Conservation (phyloP, 139 green algal genomes). For the Gonium pectorale region DNA sequence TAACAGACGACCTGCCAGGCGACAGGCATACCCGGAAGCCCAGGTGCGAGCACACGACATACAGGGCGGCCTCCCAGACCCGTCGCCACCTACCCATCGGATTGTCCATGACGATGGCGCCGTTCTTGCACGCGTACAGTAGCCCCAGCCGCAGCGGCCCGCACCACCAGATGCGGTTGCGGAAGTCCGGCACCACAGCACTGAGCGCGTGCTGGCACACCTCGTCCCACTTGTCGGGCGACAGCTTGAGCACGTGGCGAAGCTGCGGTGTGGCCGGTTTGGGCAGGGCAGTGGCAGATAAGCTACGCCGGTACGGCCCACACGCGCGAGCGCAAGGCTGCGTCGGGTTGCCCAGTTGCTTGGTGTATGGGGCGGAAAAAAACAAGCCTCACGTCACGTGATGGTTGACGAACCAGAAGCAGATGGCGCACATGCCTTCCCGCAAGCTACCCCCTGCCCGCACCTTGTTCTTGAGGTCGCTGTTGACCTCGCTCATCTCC, state of each 20-base stretch:
- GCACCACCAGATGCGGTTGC: conserved; percentile 69
- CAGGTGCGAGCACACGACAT: too few species aligned
- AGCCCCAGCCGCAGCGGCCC: conserved; percentile 52
- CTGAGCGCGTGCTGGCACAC: conserved; percentile 61
- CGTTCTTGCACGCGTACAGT: conserved; percentile 72
- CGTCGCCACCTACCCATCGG: conserved; percentile 53
- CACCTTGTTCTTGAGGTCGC: conserved; percentile 82
- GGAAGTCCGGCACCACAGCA: conserved; percentile 71
- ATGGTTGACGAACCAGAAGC: too few species aligned
- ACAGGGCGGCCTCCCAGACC: too few species aligned
- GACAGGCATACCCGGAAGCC: too few species aligned
- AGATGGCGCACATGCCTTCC: conserved; percentile 12
- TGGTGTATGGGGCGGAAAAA: too few species aligned
- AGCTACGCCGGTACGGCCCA: too few species aligned
- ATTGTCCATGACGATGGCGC: conserved; percentile 61
- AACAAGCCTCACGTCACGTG: too few species aligned
- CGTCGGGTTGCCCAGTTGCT: too few species aligned
- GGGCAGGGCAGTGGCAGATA: too few species aligned
- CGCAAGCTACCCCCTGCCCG: not conserved
- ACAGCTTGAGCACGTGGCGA: conserved; percentile 74
- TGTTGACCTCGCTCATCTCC: conserved; percentile 73
- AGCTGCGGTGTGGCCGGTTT: conserved; percentile 52
- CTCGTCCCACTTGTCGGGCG: conserved; percentile 76
- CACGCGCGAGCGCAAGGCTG: too few species aligned
- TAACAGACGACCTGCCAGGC: too few species aligned